Evolutionary conservation across 306 rosid species (phyloP), one percentile per base, ranked within the genome.

Genomic region (Fragaria nilgerrensis): DNA sequence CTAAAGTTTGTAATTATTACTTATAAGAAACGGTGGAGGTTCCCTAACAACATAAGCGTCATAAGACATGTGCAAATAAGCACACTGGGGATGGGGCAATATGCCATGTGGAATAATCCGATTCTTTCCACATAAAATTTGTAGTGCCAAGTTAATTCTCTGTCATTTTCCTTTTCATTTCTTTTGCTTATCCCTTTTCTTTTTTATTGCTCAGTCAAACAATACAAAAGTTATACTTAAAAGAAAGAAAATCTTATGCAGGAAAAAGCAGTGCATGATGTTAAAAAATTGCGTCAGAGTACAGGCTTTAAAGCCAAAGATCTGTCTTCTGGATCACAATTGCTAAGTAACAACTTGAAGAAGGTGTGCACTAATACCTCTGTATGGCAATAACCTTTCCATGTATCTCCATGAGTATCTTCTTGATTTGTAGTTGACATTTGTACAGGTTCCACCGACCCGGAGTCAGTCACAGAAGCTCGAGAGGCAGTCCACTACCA

Each of bases 231-330:
- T 66, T 20, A 23, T 12, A 29, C 17, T 44, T 43, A 5, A 34
- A 39, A 66, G 44, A 65, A 37, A 23, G 4, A 69, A 69, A 74
- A 70, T 55, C 19, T 68, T 19, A 7, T 83, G 87, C 87, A 86
- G 96, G 87, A 68, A 59, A 90, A 85, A 80, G 64, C 81, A 78
- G 82, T 72, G 44, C 53, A 36, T 74, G 87, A 76, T 72, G 53
- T 55, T 73, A 80, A 80, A 78, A 89, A 88, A 82, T 55, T 79
- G 72, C 73, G 37, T 64, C 89, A 84, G 63, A 80, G 77, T 72
- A 73, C 75, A 45, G 79, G 79, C 70, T 80, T 82, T 29, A 85
- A 79, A 78, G 76, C 88, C 48, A 89, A 86, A 73, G 90, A 83
- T 84, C 69, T 37, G 64, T 61, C 49, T 25, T 75, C 76, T 64